Conservation (phyloP, 2,329 filamentous ascomycete genomes). For the Akanthomyces uredinophilus region DNA sequence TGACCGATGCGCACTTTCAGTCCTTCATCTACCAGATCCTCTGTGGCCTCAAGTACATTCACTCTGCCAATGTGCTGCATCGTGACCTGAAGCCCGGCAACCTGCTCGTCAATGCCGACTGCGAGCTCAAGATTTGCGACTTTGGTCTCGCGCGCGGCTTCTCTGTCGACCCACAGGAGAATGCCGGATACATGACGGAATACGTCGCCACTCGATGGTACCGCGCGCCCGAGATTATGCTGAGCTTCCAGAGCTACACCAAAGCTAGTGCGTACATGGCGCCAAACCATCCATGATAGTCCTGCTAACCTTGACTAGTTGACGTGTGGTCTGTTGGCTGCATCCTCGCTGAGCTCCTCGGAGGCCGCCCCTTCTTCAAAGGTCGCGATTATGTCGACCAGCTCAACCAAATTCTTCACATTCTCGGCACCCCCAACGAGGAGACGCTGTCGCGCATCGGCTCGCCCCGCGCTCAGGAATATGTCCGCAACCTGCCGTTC, state of each 20-base stretch:
- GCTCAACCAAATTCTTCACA: slow-evolving; percentile 98
- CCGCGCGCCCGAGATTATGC: slow-evolving; percentile 93
- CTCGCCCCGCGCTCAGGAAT: slow-evolving; percentile 92
- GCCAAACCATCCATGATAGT: no score
- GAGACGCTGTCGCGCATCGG: slow-evolving; percentile 91
- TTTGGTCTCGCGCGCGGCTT: slow-evolving; percentile 96
- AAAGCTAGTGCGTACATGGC: slow-evolving; percentile 82
- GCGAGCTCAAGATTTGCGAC: slow-evolving; percentile 98
- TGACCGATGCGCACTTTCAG: slow-evolving; percentile 98
- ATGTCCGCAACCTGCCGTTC: slow-evolving; percentile 90
- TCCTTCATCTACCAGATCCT: slow-evolving; percentile 99
- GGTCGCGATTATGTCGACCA: slow-evolving; percentile 98
- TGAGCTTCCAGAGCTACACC: slow-evolving; percentile 99
- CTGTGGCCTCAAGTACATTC: slow-evolving; percentile 97
- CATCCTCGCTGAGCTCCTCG: slow-evolving; percentile 92
- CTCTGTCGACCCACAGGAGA: slow-evolving; percentile 94
- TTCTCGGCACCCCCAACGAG: slow-evolving; percentile 93
- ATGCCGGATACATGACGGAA: slow-evolving; percentile 99
- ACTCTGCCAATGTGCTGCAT: slow-evolving; percentile 96
- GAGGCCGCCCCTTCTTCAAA: slow-evolving; percentile 97
- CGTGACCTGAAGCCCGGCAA: slow-evolving; percentile 97
- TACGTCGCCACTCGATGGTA: slow-evolving; percentile 98
- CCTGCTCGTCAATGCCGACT: slow-evolving; percentile 95
- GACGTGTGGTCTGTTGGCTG: slow-evolving; percentile 99
- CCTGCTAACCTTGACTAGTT: slow-evolving; percentile 50